Evolutionary conservation across 768 basidiomycete species (phyloP).

Genomic region (Mycena galericulata): DNA sequence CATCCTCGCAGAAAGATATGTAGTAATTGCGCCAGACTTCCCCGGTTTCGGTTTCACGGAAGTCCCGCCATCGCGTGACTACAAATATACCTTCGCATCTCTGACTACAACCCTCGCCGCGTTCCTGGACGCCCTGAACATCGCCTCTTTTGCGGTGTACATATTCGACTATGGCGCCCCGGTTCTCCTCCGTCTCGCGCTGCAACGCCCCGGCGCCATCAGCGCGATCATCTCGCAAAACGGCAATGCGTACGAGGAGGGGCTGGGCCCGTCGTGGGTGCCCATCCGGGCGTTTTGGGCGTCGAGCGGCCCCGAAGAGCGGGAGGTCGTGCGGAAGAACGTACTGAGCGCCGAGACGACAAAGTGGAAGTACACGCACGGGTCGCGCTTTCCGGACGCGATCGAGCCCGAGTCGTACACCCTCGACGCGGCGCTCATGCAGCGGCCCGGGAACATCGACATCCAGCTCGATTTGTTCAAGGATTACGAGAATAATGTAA

Average conservation of each 20-base stretch:
- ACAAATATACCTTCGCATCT: slow-evolving; percentile 55
- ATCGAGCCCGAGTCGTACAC: slow-evolving; percentile 52
- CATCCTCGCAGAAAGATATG: slow-evolving; percentile 52
- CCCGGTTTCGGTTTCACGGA: slow-evolving; percentile 64
- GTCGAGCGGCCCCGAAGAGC: slow-evolving; percentile 37
- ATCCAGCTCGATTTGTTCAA: slow-evolving; percentile 57
- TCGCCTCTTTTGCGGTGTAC: slow-evolving; percentile 56
- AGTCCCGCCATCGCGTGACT: slow-evolving; percentile 49
- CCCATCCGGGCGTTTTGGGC: slow-evolving; percentile 47
- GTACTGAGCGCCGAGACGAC: slow-evolving; percentile 45
- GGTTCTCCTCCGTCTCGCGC: slow-evolving; percentile 50
- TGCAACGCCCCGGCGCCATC: slow-evolving; percentile 53
- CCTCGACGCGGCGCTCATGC: slow-evolving; percentile 54
- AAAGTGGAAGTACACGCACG: slow-evolving; percentile 52
- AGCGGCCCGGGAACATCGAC: slow-evolving; percentile 51
- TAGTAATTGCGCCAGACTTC: slow-evolving; percentile 59
- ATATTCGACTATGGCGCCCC: slow-evolving; percentile 63
- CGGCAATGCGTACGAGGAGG: slow-evolving; percentile 61
- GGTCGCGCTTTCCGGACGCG: slow-evolving; percentile 48
- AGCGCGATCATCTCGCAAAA: slow-evolving; percentile 60
- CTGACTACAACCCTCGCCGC: slow-evolving; percentile 51
- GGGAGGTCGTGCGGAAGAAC: slow-evolving; percentile 37
- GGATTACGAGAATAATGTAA: slow-evolving; percentile 54
- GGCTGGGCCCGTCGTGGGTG: slow-evolving; percentile 56
- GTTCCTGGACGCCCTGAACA: slow-evolving; percentile 53